Conservation (phyloP, 257 asterid genomes). For the Capsicum chinense region DNA sequence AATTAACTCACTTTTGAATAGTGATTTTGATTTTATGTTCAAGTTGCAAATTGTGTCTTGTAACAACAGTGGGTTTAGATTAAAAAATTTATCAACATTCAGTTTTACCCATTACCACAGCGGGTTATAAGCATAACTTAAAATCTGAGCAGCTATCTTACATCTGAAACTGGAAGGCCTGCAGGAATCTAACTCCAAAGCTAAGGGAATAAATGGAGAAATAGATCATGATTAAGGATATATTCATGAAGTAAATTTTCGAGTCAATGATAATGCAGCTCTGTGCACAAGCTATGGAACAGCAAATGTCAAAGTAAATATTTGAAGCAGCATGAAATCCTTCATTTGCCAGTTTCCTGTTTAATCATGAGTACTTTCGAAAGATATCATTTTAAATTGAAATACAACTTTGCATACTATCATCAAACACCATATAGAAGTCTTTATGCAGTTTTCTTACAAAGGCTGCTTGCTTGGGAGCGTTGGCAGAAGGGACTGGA, state of each 20-base stretch:
- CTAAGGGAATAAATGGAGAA: background rate
- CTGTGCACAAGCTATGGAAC: background rate
- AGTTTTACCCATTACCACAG: background rate
- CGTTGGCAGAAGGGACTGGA: constrained; percentile 34
- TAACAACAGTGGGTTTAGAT: background rate
- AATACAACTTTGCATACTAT: background rate
- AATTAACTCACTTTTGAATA: background rate
- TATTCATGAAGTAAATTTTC: constrained; percentile 1
- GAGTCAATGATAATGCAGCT: background rate
- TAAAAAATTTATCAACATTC: background rate
- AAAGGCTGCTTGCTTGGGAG: constrained; percentile 35
- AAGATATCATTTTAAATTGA: background rate
- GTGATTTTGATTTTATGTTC: background rate
- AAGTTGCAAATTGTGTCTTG: background rate
- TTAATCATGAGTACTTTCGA: background rate
- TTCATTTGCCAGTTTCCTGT: background rate
- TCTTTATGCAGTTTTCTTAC: constrained; percentile 28
- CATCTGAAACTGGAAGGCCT: background rate
- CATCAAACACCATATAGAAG: background rate
- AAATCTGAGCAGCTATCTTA: background rate
- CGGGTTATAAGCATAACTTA: background rate
- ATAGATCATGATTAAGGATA: background rate
- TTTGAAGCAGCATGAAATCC: background rate
- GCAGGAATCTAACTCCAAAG: background rate
- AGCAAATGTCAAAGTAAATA: background rate